Conservation (phyloP, 495 filamentous ascomycete species). For the Penicillium parvum region DNA sequence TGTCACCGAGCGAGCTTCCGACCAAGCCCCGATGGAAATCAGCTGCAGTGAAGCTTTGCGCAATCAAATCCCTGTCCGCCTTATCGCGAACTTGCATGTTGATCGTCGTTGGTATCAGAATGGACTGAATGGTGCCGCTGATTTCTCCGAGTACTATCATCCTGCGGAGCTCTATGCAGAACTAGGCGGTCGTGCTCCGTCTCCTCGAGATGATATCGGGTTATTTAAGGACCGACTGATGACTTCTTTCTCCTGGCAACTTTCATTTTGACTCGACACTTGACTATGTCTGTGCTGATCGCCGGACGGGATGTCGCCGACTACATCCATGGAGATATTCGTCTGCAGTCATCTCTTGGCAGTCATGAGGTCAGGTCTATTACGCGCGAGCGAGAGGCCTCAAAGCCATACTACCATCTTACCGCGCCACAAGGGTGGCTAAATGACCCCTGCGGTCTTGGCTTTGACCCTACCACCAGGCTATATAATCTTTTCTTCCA, state of each 20-base stretch:
- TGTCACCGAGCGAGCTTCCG: slow-evolving; percentile 15
- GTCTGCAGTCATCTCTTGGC: too few species aligned
- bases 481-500: slow-evolving; percentile 43
- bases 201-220: background rate
- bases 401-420: slow-evolving; percentile 50
- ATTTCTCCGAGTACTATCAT: slow-evolving; percentile 11
- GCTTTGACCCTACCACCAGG: slow-evolving; percentile 47
- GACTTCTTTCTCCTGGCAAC: background rate
- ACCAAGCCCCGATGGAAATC: slow-evolving; percentile 14
- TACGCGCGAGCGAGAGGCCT: slow-evolving; percentile 15
- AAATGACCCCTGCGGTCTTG: slow-evolving; percentile 54
- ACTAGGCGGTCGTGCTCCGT: background rate
- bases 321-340: slow-evolving; percentile 2
- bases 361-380: too few species aligned
- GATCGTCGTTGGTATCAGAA: background rate
- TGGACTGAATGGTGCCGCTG: background rate
- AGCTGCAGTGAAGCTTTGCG: background rate
- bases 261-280: background rate
- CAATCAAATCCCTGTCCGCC: background rate
- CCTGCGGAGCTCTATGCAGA: background rate
- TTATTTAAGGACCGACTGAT: background rate
- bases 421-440: slow-evolving; percentile 50
- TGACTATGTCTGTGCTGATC: background rate
- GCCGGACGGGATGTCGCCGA: background rate
- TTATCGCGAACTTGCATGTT: background rate